A percentile compares a stretch with the other conserved stretches of the same genome.
phyloP scores from a whole-genome alignment of 2,329 filamentous ascomycete genomes.

The Monosporascus sp. region DNA sequence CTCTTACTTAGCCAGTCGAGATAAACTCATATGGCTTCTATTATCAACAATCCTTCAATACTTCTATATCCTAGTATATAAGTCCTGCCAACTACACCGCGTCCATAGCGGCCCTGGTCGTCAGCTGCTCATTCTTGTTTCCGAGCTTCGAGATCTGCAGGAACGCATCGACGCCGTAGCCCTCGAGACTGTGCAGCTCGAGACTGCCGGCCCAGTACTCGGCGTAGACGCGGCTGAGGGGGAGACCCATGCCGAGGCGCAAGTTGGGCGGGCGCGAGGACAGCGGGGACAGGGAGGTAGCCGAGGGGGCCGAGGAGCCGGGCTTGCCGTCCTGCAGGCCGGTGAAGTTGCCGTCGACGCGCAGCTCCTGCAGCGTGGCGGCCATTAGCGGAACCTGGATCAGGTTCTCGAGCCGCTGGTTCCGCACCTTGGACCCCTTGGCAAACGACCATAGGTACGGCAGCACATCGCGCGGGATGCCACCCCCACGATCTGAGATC shows the following conservation, averaged over 20 bases:
- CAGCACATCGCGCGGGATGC: conserved; percentile 77
- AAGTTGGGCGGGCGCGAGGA: conserved; percentile 81
- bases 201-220: conserved; percentile 97
- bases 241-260: conserved; percentile 85
- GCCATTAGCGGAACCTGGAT: conserved; percentile 84
- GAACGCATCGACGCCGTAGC: conserved; percentile 94
- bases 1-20: too few relatives aligned
- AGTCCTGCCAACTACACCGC: conserved; percentile 48
- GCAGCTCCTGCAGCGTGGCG: conserved; percentile 86
- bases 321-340: conserved; percentile 16
- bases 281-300: conserved; percentile 58
- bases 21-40: too few relatives aligned
- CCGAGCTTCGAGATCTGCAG: conserved; percentile 93
- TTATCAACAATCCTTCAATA: too few relatives aligned
- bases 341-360: conserved; percentile 32
- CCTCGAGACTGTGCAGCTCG: conserved; percentile 86
- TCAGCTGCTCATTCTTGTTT: conserved; percentile 96
- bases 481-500: conserved; percentile 91
- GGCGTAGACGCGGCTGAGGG: conserved; percentile 89
- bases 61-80: not conserved
- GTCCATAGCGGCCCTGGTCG: conserved; percentile 70
- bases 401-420: conserved; percentile 77
- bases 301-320: not conserved
- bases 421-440: conserved; percentile 77
- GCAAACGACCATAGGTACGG: conserved; percentile 96